Evolutionary conservation across 495 filamentous ascomycete genomes (phyloP).

Genomic region (Astrocystis sublimbata): DNA sequence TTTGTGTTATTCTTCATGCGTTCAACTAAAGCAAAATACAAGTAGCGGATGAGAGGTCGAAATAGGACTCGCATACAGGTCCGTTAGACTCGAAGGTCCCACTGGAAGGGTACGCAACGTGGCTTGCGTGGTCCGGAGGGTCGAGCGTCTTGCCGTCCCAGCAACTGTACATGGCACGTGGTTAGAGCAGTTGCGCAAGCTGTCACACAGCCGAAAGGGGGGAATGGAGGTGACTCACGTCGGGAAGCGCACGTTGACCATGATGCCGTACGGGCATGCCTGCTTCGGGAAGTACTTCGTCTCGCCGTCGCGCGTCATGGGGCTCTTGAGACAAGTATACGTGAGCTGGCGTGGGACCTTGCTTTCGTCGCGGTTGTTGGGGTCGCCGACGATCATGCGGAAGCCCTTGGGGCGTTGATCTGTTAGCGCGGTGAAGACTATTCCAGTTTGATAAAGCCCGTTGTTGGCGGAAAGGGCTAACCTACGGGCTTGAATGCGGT

Average conservation of each 20-base stretch:
- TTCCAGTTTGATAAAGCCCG: not conserved
- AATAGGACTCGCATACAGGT: not conserved
- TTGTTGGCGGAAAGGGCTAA: not conserved
- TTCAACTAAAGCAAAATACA: too few species aligned
- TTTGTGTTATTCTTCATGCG: not conserved
- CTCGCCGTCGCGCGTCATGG: conserved; percentile 30
- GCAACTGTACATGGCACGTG: conserved; percentile 18
- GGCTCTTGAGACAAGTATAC: conserved; percentile 33
- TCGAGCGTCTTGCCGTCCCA: conserved; percentile 40
- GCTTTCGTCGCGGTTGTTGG: conserved; percentile 28
- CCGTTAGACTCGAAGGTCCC: conserved; percentile 41
- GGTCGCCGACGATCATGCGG: conserved; percentile 44
- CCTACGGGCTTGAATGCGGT: conserved; percentile 40
- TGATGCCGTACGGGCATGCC: conserved; percentile 42
- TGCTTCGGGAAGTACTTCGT: conserved; percentile 34
- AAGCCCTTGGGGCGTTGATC: conserved; percentile 33
- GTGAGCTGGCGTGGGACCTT: conserved; percentile 34
- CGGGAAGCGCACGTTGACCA: conserved; percentile 38
- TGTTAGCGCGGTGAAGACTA: not conserved
- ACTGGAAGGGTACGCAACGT: conserved; percentile 40
- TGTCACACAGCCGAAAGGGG: not conserved
- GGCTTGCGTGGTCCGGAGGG: conserved; percentile 37
- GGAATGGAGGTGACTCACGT: conserved; percentile 29
- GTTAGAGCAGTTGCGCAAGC: not conserved
- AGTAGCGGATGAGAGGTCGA: too few species aligned